Percentiles rank a stretch among this genome's conserved stretches.
These are phyloP conservation scores for Fusarium citri DNA, from an alignment of 2,329 filamentous ascomycete genomes.

Conservation along the genomic window DNA sequence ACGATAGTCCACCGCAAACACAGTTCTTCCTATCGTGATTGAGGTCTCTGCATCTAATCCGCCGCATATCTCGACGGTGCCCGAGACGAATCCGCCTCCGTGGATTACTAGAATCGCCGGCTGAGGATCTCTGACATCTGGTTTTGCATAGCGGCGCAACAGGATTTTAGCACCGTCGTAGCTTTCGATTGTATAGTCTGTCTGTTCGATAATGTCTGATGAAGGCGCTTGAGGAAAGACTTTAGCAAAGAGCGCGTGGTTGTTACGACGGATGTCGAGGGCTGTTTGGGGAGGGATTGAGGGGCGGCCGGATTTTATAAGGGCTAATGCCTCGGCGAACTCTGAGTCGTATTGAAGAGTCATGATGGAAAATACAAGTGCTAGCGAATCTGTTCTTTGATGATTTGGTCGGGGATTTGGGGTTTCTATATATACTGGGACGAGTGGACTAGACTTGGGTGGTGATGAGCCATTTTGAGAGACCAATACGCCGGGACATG, in stretches of 20 bases:
- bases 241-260: slow-evolving; percentile 12
- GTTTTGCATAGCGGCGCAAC: slow-evolving; percentile 29
- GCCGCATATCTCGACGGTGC: slow-evolving; percentile 4
- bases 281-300: slow-evolving; percentile 18
- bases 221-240: slow-evolving; percentile 13
- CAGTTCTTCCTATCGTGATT: slow-evolving; percentile 10
- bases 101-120: slow-evolving; percentile 31
- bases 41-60: slow-evolving; percentile 11
- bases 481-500: background rate
- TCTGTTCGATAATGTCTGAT: slow-evolving; percentile 14
- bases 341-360: slow-evolving; percentile 34
- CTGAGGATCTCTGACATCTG: slow-evolving; percentile 19
- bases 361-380: slow-evolving; percentile 1
- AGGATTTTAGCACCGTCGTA: slow-evolving; percentile 26
- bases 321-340: slow-evolving; percentile 32
- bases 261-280: slow-evolving; percentile 21
- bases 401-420: background rate
- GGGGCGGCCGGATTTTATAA: slow-evolving; percentile 19
- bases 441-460: background rate
- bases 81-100: slow-evolving; percentile 35
- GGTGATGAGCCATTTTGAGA: background rate
- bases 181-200: slow-evolving; percentile 23
- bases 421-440: slow-evolving; percentile 19
- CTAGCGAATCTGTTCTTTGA: background rate
- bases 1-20: slow-evolving; percentile 41